A percentile compares a stretch with the other conserved stretches of the same genome.
Conservation (phyloP, 306 rosid genomes). For the Dalbergia cultrata region DNA sequence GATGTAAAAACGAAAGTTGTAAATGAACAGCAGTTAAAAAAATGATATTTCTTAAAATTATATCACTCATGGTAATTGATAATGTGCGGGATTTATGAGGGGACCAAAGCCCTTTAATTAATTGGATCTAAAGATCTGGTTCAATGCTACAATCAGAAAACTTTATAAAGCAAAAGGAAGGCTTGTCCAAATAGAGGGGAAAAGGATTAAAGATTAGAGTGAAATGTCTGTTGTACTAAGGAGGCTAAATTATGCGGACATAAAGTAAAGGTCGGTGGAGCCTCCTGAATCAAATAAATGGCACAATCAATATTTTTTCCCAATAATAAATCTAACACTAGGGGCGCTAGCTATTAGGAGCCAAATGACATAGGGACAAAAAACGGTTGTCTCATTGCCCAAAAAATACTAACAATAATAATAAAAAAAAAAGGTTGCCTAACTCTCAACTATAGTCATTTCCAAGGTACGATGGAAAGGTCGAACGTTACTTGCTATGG, state of each 20-base stretch:
- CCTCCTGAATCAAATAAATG: slow-evolving; percentile 20
- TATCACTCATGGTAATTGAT: not conserved
- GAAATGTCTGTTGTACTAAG: slow-evolving; percentile 27
- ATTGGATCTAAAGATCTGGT: slow-evolving; percentile 41
- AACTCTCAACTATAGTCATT: not conserved
- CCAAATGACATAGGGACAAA: slow-evolving; percentile 10
- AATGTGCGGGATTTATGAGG: slow-evolving; percentile 7
- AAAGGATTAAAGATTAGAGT: slow-evolving; percentile 32
- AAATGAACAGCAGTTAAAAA: slow-evolving; percentile 8
- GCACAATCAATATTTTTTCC: not conserved
- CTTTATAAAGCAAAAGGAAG: slow-evolving; percentile 51
- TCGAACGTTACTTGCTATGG: not conserved
- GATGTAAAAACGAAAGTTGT: not conserved
- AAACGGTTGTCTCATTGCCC: not conserved
- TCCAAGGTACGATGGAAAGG: not conserved
- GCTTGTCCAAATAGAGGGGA: slow-evolving; percentile 24
- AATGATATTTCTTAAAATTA: not conserved
- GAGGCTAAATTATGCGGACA: slow-evolving; percentile 10
- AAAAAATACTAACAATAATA: not conserved
- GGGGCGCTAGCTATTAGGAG: slow-evolving; percentile 15
- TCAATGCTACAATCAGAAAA: slow-evolving; percentile 23
- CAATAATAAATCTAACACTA: not conserved
- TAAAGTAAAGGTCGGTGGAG: slow-evolving; percentile 19
- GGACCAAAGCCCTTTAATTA: not conserved
- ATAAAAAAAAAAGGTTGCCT: not conserved